Evolutionary conservation across 2,329 filamentous ascomycete species (phyloP).

Genomic region (Monosporascus sp.): DNA sequence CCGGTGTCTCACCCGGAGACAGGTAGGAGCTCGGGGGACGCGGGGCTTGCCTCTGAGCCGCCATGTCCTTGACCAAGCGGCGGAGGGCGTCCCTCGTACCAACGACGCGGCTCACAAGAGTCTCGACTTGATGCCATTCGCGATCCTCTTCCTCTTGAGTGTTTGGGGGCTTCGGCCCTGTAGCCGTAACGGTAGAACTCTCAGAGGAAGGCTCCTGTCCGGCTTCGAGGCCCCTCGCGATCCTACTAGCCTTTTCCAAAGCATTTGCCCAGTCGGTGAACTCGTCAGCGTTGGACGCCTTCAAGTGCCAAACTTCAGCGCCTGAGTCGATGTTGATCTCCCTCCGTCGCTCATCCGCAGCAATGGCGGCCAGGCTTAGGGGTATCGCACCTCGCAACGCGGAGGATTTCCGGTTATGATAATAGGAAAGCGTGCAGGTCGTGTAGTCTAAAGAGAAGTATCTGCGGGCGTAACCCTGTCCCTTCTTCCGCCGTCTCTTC

Average conservation of each 20-base stretch:
- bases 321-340: slow-evolving; percentile 97
- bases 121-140: slow-evolving; percentile 85
- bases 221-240: slow-evolving; percentile 50
- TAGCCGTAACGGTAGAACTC: slow-evolving; percentile 17
- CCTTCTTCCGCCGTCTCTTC: slow-evolving; percentile 88
- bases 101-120: slow-evolving; percentile 78
- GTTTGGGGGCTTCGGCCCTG: slow-evolving; percentile 26
- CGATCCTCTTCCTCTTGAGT: slow-evolving; percentile 58
- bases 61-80: slow-evolving; percentile 79
- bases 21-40: slow-evolving; percentile 34
- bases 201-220: slow-evolving; percentile 20
- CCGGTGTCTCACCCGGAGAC: slow-evolving; percentile 33
- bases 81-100: slow-evolving; percentile 86
- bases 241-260: slow-evolving; percentile 73
- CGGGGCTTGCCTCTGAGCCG: slow-evolving; percentile 51
- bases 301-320: slow-evolving; percentile 93
- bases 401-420: slow-evolving; percentile 89
- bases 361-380: slow-evolving; percentile 83
- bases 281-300: slow-evolving; percentile 75
- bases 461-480: slow-evolving; percentile 85
- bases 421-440: slow-evolving; percentile 92
- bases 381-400: slow-evolving; percentile 89
- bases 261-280: slow-evolving; percentile 85
- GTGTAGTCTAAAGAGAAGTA: slow-evolving; percentile 97
- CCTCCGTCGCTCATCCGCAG: slow-evolving; percentile 78